Base-by-base conservation (phyloP, 2,329 filamentous ascomycete genomes). In the Colletotrichum nymphaeae region DNA sequence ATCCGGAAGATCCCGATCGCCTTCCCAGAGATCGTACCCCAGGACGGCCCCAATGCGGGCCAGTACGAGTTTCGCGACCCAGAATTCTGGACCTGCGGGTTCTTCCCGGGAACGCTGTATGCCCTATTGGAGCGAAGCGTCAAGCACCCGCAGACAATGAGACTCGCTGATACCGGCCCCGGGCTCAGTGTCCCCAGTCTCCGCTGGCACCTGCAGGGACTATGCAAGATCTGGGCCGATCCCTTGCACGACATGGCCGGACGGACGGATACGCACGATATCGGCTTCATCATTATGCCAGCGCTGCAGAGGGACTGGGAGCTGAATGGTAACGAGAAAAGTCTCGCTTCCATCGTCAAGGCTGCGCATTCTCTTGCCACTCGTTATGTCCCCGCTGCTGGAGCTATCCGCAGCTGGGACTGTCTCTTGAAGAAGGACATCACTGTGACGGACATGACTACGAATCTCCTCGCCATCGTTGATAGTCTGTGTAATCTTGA, bases 261-360 rank as follows among this genome's bases (percentile, higher is more conserved):
- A 72, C 83, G 85, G 5, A 88, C 82, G 3, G 86, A 88, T 67
- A 89, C 87, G 0, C 88, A 89, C 67, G 88, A 89, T 58, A 84
- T 90, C 79, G 86, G 85, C 0, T 89, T 89, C 74, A 88, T 89
- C 75, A 85, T 89, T 84, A 19, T 42, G 37, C 4, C 83, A 86
- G 26, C 87, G 87, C 0, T 84, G 5, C 84, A 1, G 80, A 87
- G 64, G 85, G 85, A 49, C 37, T 42, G 83, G 84, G 19, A 82
- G 85, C 5, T 89, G 85, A 84, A 85, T 87, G 46, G 78, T 88
- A 83, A 86, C 55, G 57, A 74, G 2, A 67, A 79, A 26, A 85
- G 84, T 30, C 75, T 86, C 0, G 76, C 83, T 1, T 81, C 82
- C 12, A 80, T 88, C 7, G 74, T 86, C 2, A 83, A 81, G 5